Evolutionary conservation across 352 stramenopile genomes (phyloP), one percentile per base, ranked within the genome.

Genomic region (Globisporangium middletonii): DNA sequence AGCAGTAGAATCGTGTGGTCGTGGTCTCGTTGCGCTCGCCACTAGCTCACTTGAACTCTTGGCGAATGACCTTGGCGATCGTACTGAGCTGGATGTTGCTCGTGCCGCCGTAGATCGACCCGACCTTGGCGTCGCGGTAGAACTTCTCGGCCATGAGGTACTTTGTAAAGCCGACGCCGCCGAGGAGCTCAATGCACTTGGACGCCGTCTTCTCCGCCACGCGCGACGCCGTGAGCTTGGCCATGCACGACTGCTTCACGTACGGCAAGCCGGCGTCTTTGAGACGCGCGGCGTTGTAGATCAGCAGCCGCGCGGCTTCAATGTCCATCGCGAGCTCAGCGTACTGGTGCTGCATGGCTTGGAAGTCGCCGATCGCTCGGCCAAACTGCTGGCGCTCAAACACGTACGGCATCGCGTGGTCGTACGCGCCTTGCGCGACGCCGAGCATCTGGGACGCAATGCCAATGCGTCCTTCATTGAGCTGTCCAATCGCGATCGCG

Each of bases 381-480:
- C 92, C 94, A 68, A 98, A 98, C 70, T 98, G 90, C 49, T 92
- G 83, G 27, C 94, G 82, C 62, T 98, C 80, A 64, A 88, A 90
- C 27, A 98, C 69, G 68, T 98, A 98, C 1, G 93, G 91, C 77
- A 98, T 86, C 1, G 80, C 87, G 57, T 93, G 73, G 27, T 97
- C 89, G 57, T 97, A 92, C 46, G 88, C 94, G 6, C 88, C 95
- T 60, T 98, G 92, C 9, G 92, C 92, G 41, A 98, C 89, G 13
- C 95, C 94, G 43, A 98, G 72, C 75, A 97, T 95, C 67, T 98
- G 95, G 15, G 92, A 86, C 12, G 88, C 94, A 67, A 99, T 99
- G 30, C 94, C 95, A 56, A 99, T 98, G 49, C 93, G 79, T 5
- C 78, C 75, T 67, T 84, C 73, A 57, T 98, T 98, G 38, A 98